Percentiles rank a stretch among this genome's conserved stretches.
Evolutionary conservation across 495 filamentous ascomycete species (phyloP).

Genomic region (Lasiosphaeriaceae sp.): DNA sequence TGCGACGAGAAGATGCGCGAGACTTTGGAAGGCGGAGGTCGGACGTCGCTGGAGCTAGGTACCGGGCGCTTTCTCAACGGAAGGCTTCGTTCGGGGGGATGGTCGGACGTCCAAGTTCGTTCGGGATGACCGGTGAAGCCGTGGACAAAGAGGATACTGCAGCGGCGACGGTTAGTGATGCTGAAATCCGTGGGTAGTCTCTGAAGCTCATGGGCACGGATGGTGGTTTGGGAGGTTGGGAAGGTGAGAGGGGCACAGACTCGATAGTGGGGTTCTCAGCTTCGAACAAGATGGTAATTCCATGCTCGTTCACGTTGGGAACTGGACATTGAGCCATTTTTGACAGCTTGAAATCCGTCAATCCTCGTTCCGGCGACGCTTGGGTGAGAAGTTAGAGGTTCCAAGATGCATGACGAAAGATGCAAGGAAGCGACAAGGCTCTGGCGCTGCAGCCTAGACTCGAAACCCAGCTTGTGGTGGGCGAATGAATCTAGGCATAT

Average conservation of each 20-base stretch:
- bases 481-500: too few species aligned
- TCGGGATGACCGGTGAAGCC: constrained; percentile 8
- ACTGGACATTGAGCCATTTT: not conserved
- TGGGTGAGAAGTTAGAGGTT: too few species aligned
- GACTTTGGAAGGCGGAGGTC: not conserved
- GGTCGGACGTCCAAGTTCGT: constrained; percentile 1
- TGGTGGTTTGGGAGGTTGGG: not conserved
- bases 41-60: constrained; percentile 1
- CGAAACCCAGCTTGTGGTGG: too few species aligned
- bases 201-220: too few species aligned
- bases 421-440: too few species aligned
- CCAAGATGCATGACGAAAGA: too few species aligned
- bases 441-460: too few species aligned
- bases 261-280: constrained; percentile 3
- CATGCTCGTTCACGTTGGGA: constrained; percentile 1
- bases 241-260: not conserved
- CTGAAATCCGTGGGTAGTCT: not conserved
- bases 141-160: constrained; percentile 5
- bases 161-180: not conserved
- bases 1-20: not conserved
- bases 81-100: not conserved
- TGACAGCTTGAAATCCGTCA: too few species aligned
- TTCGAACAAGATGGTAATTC: constrained; percentile 1
- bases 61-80: not conserved
- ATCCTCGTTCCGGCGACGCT: too few species aligned